Conservation (phyloP, 331 rosid species). For the Quercus tomentella region DNA sequence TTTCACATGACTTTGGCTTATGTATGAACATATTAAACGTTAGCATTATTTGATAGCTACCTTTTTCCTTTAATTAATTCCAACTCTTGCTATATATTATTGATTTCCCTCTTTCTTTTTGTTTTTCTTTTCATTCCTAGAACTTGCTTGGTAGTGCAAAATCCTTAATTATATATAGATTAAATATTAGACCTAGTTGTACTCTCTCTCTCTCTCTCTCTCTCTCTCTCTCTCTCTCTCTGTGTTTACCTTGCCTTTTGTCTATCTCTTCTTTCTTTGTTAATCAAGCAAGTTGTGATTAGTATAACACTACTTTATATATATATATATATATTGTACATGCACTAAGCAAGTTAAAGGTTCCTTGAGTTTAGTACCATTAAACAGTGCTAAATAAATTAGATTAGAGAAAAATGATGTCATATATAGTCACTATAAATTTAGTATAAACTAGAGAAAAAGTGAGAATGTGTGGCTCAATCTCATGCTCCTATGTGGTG, state of each 20-base stretch:
- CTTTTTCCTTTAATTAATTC: not conserved
- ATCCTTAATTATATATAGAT: not conserved
- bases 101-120: not conserved
- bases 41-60: not conserved
- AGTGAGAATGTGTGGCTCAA: not conserved
- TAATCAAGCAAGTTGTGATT: not conserved
- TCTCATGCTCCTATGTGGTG: not conserved
- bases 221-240: not conserved
- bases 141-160: not conserved
- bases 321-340: too few species aligned
- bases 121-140: not conserved
- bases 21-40: not conserved
- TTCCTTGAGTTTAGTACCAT: not conserved
- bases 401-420: too few species aligned
- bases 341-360: not conserved
- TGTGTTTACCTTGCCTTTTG: not conserved
- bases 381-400: not conserved
- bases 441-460: too few species aligned
- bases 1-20: conserved; percentile 11
- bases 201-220: not conserved
- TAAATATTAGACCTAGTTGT: not conserved
- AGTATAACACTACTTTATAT: too few species aligned
- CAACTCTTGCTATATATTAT: not conserved
- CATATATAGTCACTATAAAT: too few species aligned
- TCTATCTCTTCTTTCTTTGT: not conserved